Evolutionary conservation across 352 stramenopile species (phyloP).

Genomic region (Pythium angustatum): DNA sequence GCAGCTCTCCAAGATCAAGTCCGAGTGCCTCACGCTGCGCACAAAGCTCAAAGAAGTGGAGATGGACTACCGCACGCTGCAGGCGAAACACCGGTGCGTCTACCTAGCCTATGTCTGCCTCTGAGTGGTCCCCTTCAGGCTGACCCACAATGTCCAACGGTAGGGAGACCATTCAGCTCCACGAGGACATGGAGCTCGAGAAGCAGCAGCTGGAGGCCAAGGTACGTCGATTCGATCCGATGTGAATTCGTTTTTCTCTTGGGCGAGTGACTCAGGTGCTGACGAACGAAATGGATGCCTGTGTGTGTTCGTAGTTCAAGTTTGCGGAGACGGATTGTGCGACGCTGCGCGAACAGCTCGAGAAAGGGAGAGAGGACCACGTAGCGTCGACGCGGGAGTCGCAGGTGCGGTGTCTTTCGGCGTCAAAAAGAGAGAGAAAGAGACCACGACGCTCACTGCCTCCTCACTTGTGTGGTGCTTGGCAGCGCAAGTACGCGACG

Average conservation of each 20-base stretch:
- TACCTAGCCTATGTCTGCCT: too few species aligned
- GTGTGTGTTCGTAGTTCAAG: slow-evolving; percentile 65
- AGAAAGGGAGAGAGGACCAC: slow-evolving; percentile 65
- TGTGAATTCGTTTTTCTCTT: not conserved
- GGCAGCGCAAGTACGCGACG: slow-evolving; percentile 48
- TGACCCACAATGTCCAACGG: too few species aligned
- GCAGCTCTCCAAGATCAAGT: slow-evolving; percentile 61
- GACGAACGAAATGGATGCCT: too few species aligned
- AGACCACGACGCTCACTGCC: too few species aligned
- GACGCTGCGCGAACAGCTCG: slow-evolving; percentile 50
- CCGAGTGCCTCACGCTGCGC: slow-evolving; percentile 60
- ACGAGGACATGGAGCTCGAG: slow-evolving; percentile 69
- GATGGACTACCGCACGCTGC: slow-evolving; percentile 72
- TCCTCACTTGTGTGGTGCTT: too few species aligned
- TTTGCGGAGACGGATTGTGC: slow-evolving; percentile 70
- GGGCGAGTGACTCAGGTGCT: not conserved
- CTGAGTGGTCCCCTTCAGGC: too few species aligned
- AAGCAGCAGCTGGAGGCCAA: slow-evolving; percentile 68
- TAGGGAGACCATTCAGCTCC: slow-evolving; percentile 49
- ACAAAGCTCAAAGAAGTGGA: slow-evolving; percentile 80
- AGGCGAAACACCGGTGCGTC: slow-evolving; percentile 64
- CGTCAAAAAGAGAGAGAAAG: not conserved
- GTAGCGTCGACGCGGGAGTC: slow-evolving; percentile 38
- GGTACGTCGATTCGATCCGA: slow-evolving; percentile 21
- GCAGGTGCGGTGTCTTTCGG: slow-evolving; percentile 35